These are phyloP conservation scores for Ramalina peruviana DNA, from an alignment of 495 filamentous ascomycete species.

Conservation along the genomic window DNA sequence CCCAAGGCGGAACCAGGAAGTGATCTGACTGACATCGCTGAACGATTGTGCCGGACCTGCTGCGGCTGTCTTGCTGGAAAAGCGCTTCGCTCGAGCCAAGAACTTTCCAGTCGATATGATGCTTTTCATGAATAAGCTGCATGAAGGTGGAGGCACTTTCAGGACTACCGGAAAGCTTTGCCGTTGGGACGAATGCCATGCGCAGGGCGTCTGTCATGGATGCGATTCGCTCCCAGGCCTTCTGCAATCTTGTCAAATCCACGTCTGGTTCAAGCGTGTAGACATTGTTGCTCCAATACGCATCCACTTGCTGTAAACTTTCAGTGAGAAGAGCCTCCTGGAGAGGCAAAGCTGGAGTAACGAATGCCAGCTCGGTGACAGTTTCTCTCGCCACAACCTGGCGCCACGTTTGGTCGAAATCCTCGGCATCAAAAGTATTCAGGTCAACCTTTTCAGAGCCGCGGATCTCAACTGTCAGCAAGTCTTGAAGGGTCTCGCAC, in stretches of 20 bases:
- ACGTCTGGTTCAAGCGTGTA: slow-evolving; percentile 29
- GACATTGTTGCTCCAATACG: slow-evolving; percentile 27
- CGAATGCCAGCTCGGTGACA: slow-evolving; percentile 6
- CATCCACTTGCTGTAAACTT: slow-evolving; percentile 20
- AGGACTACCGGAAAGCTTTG: slow-evolving; percentile 5
- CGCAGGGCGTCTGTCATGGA: slow-evolving; percentile 48
- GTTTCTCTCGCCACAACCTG: slow-evolving; percentile 7
- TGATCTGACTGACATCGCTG: slow-evolving; percentile 15
- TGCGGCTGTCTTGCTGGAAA: slow-evolving; percentile 4
- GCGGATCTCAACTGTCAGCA: not conserved
- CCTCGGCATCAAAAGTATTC: slow-evolving; percentile 15
- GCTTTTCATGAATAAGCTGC: slow-evolving; percentile 20
- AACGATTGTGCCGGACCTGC: slow-evolving; percentile 15
- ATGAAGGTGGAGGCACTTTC: slow-evolving; percentile 13
- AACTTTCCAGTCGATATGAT: slow-evolving; percentile 19
- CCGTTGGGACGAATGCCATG: slow-evolving; percentile 42
- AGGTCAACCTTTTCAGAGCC: not conserved
- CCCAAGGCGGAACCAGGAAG: slow-evolving; percentile 20
- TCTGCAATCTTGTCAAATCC: slow-evolving; percentile 37
- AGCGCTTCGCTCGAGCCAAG: slow-evolving; percentile 6
- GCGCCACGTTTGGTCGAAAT: slow-evolving; percentile 18
- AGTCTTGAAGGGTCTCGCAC: slow-evolving; percentile 18
- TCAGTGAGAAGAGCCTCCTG: slow-evolving; percentile 27
- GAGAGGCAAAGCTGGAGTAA: slow-evolving; percentile 18
- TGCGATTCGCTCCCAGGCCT: slow-evolving; percentile 47